Evolutionary conservation across 331 rosid genomes (phyloP), one percentile per base, ranked within the genome.

Genomic region (Quercus tomentella): DNA sequence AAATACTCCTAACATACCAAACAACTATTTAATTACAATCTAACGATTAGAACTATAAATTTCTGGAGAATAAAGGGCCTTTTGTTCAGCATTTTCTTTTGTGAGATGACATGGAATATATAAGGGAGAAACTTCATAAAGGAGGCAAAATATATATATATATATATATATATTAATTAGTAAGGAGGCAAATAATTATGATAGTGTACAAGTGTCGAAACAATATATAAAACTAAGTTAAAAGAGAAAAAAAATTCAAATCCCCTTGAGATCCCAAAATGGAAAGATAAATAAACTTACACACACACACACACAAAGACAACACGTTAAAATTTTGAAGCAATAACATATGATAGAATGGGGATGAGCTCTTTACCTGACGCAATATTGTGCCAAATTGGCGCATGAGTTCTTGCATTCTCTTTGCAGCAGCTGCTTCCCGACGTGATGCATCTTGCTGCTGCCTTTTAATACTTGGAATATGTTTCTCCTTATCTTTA

Each of bases 361-460:
- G 54, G 57, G 2, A 56, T 73, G 67, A 69, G 72, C 57, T 30
- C 25, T 70, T 81, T 82, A 76, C 98, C 97, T 92, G 98, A 65
- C 89, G 92, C 86, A 94, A 83, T 79, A 94, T 88, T 58, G 97
- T 82, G 81, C 98, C 95, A 41, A 89, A 92, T 26, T 92, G 97
- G 73, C 97, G 97, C 83, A 92, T 92, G 33, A 94, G 94, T 73
- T 94, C 98, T 78, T 88, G 97, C 97, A 94, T 91, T 89, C 98
- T 89, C 92, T 94, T 92, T 18, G 88, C 70, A 76, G 97, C 88
- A 81, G 90, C 97, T 3, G 86, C 91, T 86, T 92, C 97, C 85
- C 94, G 89, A 43, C 83, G 89, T 22, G 92, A 78, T 73, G 93
- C 92, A 6, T 94, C 97, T 72, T 83, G 94, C 61, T 88, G 92